phyloP scores from a whole-genome alignment of 2,329 filamentous ascomycete species.

The Talaromyces sp. region DNA sequence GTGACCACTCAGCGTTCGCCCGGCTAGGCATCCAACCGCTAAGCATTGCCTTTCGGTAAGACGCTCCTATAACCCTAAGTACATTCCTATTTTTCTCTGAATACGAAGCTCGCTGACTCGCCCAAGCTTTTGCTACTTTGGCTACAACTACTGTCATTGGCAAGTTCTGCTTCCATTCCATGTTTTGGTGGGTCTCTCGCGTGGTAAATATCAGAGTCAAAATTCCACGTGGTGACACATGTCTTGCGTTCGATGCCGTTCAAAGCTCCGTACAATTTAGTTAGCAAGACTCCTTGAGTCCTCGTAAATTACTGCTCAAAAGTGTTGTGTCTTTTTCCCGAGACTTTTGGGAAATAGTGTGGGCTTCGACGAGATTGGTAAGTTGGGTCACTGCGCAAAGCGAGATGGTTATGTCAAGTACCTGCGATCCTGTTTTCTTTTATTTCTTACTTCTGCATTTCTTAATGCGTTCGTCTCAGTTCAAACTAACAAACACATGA shows the following conservation, averaged over 20 bases:
- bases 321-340: not conserved
- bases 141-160: not conserved
- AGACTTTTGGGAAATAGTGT: not conserved
- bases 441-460: not conserved
- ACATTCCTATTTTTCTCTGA: not conserved
- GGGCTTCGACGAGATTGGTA: not conserved
- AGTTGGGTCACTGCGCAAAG: too few relatives aligned
- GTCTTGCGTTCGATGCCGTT: not conserved
- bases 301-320: not conserved
- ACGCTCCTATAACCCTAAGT: not conserved
- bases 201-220: not conserved
- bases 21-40: not conserved
- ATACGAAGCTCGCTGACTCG: not conserved
- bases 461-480: not conserved
- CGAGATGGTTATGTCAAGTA: not conserved
- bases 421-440: not conserved
- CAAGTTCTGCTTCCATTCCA: not conserved
- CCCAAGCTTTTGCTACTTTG: not conserved
- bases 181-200: not conserved
- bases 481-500: not conserved
- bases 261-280: not conserved
- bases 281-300: not conserved
- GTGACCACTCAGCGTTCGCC: not conserved
- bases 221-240: not conserved
- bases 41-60: not conserved